Evolutionary conservation across 2,329 filamentous ascomycete genomes (phyloP), one percentile per base, ranked within the genome.

Genomic region (Calonectria naviculata): DNA sequence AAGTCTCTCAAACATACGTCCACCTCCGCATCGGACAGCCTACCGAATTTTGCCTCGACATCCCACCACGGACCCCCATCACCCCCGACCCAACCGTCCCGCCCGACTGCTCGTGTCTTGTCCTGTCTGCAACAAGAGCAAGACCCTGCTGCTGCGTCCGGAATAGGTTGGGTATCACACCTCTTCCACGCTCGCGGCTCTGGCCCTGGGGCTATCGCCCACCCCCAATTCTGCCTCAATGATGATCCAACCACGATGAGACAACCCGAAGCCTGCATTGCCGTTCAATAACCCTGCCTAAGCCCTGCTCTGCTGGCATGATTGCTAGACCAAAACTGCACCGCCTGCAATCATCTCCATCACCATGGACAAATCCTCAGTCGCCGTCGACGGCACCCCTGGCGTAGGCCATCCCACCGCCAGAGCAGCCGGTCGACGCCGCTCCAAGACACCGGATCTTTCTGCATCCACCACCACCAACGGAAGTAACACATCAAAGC

Each of bases 181-280:
- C 69, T 72, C 73, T 66, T 72, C 52, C 69, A 68, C 54, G 17
- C 67, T 73, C 70, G 63, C 58, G 69, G 74, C 74, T 70, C 71
- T 70, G 72, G 71, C 69, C 74, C 41, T 67, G 42, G 74, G 34
- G 71, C 68, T 73, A 31, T 68, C 56, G 74, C 71, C 73, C 73
- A 74, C 72, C 68, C 70, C 69, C 67, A 67, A 56, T 69, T 72
- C 66, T 75, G 74, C 76, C 71, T 79, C 77, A 71, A 81, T 81
- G 79, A 79, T 77, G 74, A 79, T 72, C 78, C 78, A 80, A 80
- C 79, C 79, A 83, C 79, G 64, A 84, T 84, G 82, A 83, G 74
- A 78, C 69, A 74, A 73, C 70, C 71, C 71, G 76, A 75, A 72
- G 76, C 70, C 73, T 73, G 63, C 75, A 75, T 76, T 74, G 70